These are phyloP conservation scores for Arabidopsis thaliana DNA, from an alignment of 345 rosid species.

Conservation along the genomic window DNA sequence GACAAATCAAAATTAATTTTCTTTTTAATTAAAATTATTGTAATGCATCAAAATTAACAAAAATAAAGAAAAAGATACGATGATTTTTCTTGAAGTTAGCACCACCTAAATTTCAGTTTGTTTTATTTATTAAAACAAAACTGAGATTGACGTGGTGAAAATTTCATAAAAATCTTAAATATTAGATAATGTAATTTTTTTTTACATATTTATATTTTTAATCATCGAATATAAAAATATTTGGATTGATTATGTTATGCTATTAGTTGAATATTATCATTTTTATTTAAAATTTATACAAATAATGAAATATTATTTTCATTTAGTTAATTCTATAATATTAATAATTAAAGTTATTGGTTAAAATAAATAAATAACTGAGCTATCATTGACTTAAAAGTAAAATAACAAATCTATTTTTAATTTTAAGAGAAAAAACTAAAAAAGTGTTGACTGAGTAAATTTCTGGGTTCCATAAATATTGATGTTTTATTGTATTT, in stretches of 20 bases:
- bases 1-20: constrained; percentile 16
- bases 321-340: background rate
- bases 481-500: background rate
- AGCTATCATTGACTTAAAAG: background rate
- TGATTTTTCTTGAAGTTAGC: constrained; percentile 33
- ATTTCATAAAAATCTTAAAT: background rate
- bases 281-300: background rate
- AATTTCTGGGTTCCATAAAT: background rate
- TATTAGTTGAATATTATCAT: background rate
- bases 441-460: background rate
- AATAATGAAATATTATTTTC: background rate
- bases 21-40: background rate
- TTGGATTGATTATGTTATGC: background rate
- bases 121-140: background rate
- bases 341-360: background rate
- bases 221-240: background rate
- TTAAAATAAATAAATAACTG: background rate
- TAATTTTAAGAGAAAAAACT: no score
- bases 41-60: constrained; percentile 10
- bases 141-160: no score
- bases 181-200: no score
- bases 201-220: no score
- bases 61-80: background rate
- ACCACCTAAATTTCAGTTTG: background rate
- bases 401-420: background rate